Evolutionary conservation across 192 early-diverging fungal species (phyloP).

Genomic region (Coemansia sp.): DNA sequence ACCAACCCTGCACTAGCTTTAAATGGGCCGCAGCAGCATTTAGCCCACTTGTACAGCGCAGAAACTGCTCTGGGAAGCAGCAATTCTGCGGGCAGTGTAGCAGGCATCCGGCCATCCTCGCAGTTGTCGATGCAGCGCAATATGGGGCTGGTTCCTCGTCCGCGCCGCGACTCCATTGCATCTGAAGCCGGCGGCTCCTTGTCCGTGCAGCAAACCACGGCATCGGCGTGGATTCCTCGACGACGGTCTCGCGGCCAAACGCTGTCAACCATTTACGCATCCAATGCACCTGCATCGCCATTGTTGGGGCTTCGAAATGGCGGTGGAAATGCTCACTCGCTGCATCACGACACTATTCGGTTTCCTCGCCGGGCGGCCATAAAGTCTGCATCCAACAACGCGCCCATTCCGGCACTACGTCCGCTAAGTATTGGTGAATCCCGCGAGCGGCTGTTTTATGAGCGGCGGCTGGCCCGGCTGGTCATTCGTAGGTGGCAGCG

Average conservation of each 20-base stretch:
- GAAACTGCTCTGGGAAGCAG: neutral
- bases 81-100: neutral
- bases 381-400: neutral
- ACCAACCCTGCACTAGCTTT: too few species aligned
- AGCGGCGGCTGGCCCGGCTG: conserved; percentile 23
- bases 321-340: neutral
- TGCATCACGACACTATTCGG: neutral
- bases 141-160: conserved; percentile 3
- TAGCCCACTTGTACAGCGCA: conserved; percentile 9
- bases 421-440: neutral
- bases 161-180: conserved; percentile 25
- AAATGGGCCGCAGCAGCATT: neutral
- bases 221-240: conserved; percentile 1
- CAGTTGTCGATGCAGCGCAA: conserved; percentile 28
- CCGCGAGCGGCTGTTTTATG: conserved; percentile 6
- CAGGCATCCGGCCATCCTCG: conserved; percentile 8
- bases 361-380: neutral
- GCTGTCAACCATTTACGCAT: conserved; percentile 4
- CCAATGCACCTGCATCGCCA: conserved; percentile 1
- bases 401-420: neutral
- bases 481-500: conserved; percentile 40
- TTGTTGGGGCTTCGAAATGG: neutral
- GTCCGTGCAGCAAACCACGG: neutral
- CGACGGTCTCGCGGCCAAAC: conserved; percentile 32
- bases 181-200: conserved; percentile 10